These are phyloP conservation scores for Cicer pinnatifidum DNA, from an alignment of 306 rosid genomes.

Conservation along the genomic window DNA sequence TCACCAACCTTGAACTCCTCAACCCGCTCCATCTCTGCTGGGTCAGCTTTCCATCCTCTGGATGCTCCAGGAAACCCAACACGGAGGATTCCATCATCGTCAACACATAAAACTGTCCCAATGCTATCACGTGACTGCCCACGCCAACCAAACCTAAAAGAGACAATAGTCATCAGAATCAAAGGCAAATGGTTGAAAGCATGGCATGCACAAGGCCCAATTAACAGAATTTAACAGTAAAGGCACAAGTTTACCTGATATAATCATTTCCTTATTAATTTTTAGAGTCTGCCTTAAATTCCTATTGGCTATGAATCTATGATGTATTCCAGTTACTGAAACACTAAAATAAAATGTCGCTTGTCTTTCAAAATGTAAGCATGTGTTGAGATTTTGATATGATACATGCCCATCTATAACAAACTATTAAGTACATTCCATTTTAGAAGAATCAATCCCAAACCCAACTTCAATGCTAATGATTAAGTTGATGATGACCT, in stretches of 20 bases:
- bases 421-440: too few species aligned
- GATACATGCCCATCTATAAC: too few species aligned
- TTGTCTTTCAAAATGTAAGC: background rate
- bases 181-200: constrained; percentile 24
- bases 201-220: constrained; percentile 28
- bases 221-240: constrained; percentile 25
- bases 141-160: constrained; percentile 96
- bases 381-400: too few species aligned
- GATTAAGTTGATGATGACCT: too few species aligned
- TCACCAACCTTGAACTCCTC: constrained; percentile 98
- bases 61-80: constrained; percentile 99
- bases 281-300: background rate
- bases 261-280: background rate
- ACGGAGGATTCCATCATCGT: constrained; percentile 95
- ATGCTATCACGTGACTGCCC: constrained; percentile 97
- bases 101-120: constrained; percentile 97
- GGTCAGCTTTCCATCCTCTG: constrained; percentile 99
- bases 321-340: background rate
- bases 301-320: too few species aligned
- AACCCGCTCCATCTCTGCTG: constrained; percentile 98
- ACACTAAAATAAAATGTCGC: background rate
- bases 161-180: constrained; percentile 35
- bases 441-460: too few species aligned
- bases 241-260: background rate
- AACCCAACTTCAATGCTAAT: too few species aligned